Evolutionary conservation across 2,329 filamentous ascomycete genomes (phyloP).

Genomic region (Ophiostoma triangulosporum): DNA sequence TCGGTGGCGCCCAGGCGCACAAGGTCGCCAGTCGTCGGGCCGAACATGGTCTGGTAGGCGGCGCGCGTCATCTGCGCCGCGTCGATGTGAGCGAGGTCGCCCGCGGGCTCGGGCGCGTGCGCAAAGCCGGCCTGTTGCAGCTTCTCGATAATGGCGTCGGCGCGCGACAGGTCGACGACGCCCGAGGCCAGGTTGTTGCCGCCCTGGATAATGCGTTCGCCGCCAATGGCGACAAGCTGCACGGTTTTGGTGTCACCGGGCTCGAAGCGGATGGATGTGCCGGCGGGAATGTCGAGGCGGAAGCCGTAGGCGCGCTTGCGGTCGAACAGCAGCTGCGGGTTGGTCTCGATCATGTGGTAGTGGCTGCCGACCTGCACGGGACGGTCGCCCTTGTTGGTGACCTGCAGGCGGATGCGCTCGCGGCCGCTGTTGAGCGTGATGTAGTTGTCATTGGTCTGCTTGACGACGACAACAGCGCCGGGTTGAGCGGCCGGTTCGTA

Average conservation of each 20-base stretch:
- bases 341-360: conserved; percentile 94
- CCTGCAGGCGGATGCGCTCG: conserved; percentile 57
- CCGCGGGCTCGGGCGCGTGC: conserved; percentile 49
- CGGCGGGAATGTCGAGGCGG: conserved; percentile 77
- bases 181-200: conserved; percentile 73
- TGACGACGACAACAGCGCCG: conserved; percentile 60
- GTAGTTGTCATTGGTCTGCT: conserved; percentile 33
- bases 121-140: conserved; percentile 64
- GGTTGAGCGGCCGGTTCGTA: conserved; percentile 59
- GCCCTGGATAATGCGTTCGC: conserved; percentile 64
- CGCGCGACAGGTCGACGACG: conserved; percentile 47
- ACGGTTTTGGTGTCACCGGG: conserved; percentile 87
- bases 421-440: conserved; percentile 63
- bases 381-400: conserved; percentile 77
- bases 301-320: conserved; percentile 70
- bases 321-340: conserved; percentile 81
- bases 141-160: conserved; percentile 50
- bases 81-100: conserved; percentile 39
- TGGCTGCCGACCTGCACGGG: conserved; percentile 90
- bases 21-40: conserved; percentile 78
- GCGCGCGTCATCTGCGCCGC: conserved; percentile 60
- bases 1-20: conserved; percentile 72
- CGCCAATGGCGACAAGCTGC: conserved; percentile 76
- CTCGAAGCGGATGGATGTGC: conserved; percentile 87
- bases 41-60: conserved; percentile 80